Evolutionary conservation across 768 basidiomycete genomes (phyloP), one percentile per base, ranked within the genome.

Genomic region (Plicaturopsis crispa): DNA sequence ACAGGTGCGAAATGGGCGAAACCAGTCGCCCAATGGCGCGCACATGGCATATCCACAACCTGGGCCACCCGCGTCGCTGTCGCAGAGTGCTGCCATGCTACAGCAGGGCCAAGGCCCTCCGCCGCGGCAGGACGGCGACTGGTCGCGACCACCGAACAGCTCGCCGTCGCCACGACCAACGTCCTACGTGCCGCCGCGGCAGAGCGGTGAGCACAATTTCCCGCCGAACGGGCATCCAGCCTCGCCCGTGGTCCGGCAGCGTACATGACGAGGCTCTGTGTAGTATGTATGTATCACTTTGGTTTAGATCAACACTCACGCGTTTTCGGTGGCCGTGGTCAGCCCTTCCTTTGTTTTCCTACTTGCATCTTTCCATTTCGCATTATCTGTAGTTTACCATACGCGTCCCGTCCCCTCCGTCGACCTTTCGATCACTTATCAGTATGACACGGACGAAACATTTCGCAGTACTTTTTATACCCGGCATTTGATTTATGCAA

Each of bases 371-470:
- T 51, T 58, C 59, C 61, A 62, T 62, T 65, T 68, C 61, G 57
- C 66, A 72, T 64, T 63, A 71, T 70, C 61, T 79, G 77, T 79
- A 78, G 62, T 77, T 69, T 73, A 78, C 63, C 63, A 67, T 66
- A 59, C 51, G 47, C 43, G 46, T 52, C 51, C 44, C 47, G 17
- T 35, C 12, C 32, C 20, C 26, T 19, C 18, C 11, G 24, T 10
- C 20, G n/a, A n/a, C 31, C 38, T 41, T 18, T 35, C 39, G 50
- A 46, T 53, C 57, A 59, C 57, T 66, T 64, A 69, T 60, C 56
- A 56, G 63, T 72, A 71, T 69, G 68, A 60, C 66, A 76, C 57
- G 77, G 76, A 79, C 73, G 67, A 75, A 59, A 61, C 62, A 62
- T 59, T 69, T 71, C 69, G 66, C 70, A 68, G 65, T 70, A 71